A percentile compares a stretch with the other conserved stretches of the same genome.
Conservation (phyloP, 257 asterid genomes). For the Solanum chilense region DNA sequence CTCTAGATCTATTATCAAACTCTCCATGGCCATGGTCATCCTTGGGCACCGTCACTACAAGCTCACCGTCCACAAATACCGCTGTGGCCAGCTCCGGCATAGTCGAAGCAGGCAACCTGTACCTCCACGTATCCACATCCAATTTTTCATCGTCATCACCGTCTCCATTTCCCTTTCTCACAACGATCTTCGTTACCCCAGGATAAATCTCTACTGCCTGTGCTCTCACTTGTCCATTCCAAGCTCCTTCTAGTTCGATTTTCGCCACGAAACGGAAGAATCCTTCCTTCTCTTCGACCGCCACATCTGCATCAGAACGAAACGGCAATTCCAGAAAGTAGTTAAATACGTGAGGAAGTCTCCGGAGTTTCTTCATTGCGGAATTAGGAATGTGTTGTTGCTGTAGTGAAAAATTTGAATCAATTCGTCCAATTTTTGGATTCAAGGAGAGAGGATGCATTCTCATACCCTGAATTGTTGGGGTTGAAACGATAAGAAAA, state of each 20-base stretch:
- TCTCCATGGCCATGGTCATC: slow-evolving; percentile 3
- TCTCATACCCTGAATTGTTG: slow-evolving; percentile 10
- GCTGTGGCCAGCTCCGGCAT: slow-evolving; percentile 42
- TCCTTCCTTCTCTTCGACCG: slow-evolving; percentile 35
- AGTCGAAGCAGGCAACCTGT: slow-evolving; percentile 29
- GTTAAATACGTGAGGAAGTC: slow-evolving; percentile 58
- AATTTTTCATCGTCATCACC: slow-evolving; percentile 4
- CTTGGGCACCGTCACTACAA: slow-evolving; percentile 50
- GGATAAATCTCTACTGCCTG: slow-evolving; percentile 63
- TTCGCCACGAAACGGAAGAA: slow-evolving; percentile 30
- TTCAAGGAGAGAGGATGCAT: slow-evolving; percentile 8
- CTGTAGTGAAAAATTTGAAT: background rate
- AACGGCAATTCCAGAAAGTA: slow-evolving; percentile 54
- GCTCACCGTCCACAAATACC: slow-evolving; percentile 20
- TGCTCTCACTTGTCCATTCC: slow-evolving; percentile 16
- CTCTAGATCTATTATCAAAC: slow-evolving; percentile 2
- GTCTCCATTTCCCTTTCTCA: slow-evolving; percentile 12
- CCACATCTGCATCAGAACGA: slow-evolving; percentile 43
- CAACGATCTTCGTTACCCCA: slow-evolving; percentile 48
- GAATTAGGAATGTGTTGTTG: background rate
- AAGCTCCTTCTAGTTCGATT: background rate
- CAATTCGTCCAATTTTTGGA: background rate
- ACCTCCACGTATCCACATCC: slow-evolving; percentile 52
- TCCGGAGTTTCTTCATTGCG: slow-evolving; percentile 32
- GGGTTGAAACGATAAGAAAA: background rate